Evolutionary conservation across 495 filamentous ascomycete species (phyloP).

Genomic region (Neurospora tetraspora): DNA sequence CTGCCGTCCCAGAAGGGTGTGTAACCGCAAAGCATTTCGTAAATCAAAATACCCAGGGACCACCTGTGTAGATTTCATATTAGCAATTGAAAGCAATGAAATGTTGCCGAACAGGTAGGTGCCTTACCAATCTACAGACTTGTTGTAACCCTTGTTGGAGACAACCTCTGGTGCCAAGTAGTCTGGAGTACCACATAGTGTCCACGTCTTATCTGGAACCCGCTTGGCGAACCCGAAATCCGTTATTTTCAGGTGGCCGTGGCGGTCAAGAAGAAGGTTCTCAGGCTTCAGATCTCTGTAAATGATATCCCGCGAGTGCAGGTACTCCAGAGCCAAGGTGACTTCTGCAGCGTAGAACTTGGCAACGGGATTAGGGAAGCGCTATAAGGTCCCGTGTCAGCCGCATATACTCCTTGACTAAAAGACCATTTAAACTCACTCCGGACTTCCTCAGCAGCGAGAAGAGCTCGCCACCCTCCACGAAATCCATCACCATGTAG

Average conservation of each 20-base stretch:
- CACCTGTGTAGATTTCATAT: slow-evolving; percentile 50
- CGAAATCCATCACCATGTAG: slow-evolving; percentile 99
- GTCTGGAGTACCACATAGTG: slow-evolving; percentile 95
- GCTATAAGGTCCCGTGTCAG: slow-evolving; percentile 41
- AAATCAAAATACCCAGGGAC: slow-evolving; percentile 96
- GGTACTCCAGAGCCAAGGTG: slow-evolving; percentile 86
- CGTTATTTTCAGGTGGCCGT: slow-evolving; percentile 96
- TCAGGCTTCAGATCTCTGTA: slow-evolving; percentile 97
- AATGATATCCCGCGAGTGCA: slow-evolving; percentile 92
- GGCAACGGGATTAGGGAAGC: slow-evolving; percentile 96
- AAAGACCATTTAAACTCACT: slow-evolving; percentile 42
- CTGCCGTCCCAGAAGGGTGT: slow-evolving; percentile 98
- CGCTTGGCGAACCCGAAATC: slow-evolving; percentile 99
- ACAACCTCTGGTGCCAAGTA: slow-evolving; percentile 97
- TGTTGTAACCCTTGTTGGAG: slow-evolving; percentile 95
- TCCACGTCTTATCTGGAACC: slow-evolving; percentile 98
- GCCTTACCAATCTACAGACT: slow-evolving; percentile 93
- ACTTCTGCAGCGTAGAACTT: slow-evolving; percentile 99
- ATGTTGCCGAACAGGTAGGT: neutral
- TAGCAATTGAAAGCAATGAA: neutral
- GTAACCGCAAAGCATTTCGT: slow-evolving; percentile 98
- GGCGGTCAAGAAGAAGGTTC: slow-evolving; percentile 87
- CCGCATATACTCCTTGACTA: neutral
- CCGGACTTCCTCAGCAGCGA: slow-evolving; percentile 92
- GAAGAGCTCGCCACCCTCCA: slow-evolving; percentile 97